Base-by-base conservation (phyloP, 2,329 filamentous ascomycete species). In the Colletotrichum somersetense region DNA sequence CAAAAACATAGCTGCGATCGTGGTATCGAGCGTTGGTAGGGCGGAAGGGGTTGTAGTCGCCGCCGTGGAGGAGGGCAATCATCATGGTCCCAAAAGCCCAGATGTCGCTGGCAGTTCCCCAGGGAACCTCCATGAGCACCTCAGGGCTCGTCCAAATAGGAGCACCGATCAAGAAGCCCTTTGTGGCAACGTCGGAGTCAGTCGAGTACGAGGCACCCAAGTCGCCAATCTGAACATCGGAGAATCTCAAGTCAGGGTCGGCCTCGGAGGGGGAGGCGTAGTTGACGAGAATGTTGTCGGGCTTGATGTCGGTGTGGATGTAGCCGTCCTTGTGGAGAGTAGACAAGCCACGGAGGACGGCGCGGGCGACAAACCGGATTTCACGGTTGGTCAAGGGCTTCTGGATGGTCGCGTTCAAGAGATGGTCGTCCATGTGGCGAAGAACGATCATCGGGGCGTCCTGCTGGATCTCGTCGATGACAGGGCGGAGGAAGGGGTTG, bases 21-120 rank as follows among this genome's bases (percentile, higher is more conserved):
- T 72, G 70, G 48, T 72, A 72, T 23, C 66, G 50, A 7, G 70
- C 70, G 23, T 59, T 70, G 66, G 61, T 56, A 12, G 70, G 70
- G 18, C 70, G 70, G 70, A 72, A 72, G 2, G 70, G 70, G 48
- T 72, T 72, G 70, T 72, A 72, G 33, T 72, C 70, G 55, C 70
- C 70, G 23, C 70, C 70, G 18, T 72, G 70, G 5, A 72, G 61
- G 2, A 72, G 66, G 2, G 70, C 70, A 20, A 72, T 72, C 70
- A 72, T 72, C 80, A 95, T 92, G 74, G 92, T 92, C 1, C 93
- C 93, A 78, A 93, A 95, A 2, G 93, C 93, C 93, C 93, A 96
- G 65, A 95, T 94, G 76, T 96, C 93, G 58, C 92, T 90, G 75
- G 92, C 91, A 16, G 89, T 91, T 71, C 91, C 91, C 70, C 70